phyloP scores from a whole-genome alignment of 1,284 basidiomycete species.

The Cutaneotrichosporon daszewskae region DNA sequence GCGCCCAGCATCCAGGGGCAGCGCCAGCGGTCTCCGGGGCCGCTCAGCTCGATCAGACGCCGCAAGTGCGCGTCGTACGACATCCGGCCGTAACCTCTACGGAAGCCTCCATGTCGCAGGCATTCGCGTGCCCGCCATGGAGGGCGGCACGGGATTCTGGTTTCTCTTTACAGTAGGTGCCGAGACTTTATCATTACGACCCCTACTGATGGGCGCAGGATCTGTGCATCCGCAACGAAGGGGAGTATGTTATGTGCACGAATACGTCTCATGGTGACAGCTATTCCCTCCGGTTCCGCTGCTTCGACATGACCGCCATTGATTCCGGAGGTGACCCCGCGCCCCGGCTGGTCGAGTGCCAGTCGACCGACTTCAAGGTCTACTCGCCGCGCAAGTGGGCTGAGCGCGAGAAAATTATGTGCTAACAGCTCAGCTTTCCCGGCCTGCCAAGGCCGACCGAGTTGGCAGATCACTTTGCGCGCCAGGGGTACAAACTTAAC shows the following conservation, averaged over 20 bases:
- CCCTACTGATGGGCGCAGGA: constrained; percentile 21
- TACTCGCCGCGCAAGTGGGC: constrained; percentile 40
- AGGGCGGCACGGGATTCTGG: constrained; percentile 37
- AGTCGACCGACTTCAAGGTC: constrained; percentile 32
- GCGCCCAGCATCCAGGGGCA: constrained; percentile 2
- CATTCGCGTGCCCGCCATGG: constrained; percentile 29
- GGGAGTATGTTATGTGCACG: constrained; percentile 20
- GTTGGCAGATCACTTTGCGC: constrained; percentile 39
- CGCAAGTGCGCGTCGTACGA: neutral
- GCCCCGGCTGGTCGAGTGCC: constrained; percentile 24
- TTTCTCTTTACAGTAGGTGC: constrained; percentile 38
- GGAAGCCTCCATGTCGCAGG: constrained; percentile 37
- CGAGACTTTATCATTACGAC: neutral
- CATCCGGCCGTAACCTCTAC: constrained; percentile 27
- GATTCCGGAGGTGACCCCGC: constrained; percentile 6
- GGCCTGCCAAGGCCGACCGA: constrained; percentile 36
- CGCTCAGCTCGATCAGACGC: constrained; percentile 2
- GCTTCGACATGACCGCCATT: constrained; percentile 32
- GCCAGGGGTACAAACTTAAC: constrained; percentile 44
- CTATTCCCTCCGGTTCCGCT: constrained; percentile 34
- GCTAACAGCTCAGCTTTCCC: constrained; percentile 28
- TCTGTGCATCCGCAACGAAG: constrained; percentile 37
- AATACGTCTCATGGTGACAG: constrained; percentile 7
- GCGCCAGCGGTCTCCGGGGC: constrained; percentile 1
- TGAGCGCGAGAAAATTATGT: too few relatives aligned